Base-by-base conservation (phyloP, 2,329 filamentous ascomycete species). In the Bipolaris cookei region DNA sequence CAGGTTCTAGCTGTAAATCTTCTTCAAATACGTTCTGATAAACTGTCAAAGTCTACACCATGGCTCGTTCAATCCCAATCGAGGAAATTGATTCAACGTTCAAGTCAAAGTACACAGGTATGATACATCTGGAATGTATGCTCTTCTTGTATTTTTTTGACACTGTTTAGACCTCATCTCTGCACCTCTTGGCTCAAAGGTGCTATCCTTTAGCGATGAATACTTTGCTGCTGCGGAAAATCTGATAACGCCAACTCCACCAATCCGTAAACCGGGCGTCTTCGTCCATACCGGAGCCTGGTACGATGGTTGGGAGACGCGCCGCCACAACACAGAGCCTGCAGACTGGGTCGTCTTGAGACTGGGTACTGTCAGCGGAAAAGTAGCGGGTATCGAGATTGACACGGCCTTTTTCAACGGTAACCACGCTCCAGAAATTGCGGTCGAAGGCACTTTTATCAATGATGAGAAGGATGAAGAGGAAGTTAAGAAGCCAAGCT, bases 371-470 rank as follows among this genome's bases (percentile, higher is more conserved):
- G 80, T 89, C 8, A 90, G 88, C 1, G 91, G 90, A 44, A 88
- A 82, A 14, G 84, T 94, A 25, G 83, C 85, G 58, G 91, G 91
- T 14, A 80, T 93, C 45, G 91, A 94, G 78, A 83, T 94, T 62
- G 90, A 94, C 77, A 94, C 91, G 2, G 86, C 89, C 47, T 91
- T 88, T 80, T 95, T 94, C 82, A 87, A 84, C 58, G 91, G 91
- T 58, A 94, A 94, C 78, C 88, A 94, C 71, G 91, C 90, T 6
- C 90, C 90, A 1, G 88, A 88, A 63, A 86, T 93, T 69, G 90
- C 88, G 0, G 88, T 95, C 16, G 88, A 94, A 74, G 91, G 89
- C 43, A 87, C 86, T 73, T 92, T 91, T 78, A 56, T 67, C 16
- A 85, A 81, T 63, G 44, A 62, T 23, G 54, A 84, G 64, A 79